Evolutionary conservation across 2,329 filamentous ascomycete species (phyloP).

Genomic region (Verticillium isaacii): DNA sequence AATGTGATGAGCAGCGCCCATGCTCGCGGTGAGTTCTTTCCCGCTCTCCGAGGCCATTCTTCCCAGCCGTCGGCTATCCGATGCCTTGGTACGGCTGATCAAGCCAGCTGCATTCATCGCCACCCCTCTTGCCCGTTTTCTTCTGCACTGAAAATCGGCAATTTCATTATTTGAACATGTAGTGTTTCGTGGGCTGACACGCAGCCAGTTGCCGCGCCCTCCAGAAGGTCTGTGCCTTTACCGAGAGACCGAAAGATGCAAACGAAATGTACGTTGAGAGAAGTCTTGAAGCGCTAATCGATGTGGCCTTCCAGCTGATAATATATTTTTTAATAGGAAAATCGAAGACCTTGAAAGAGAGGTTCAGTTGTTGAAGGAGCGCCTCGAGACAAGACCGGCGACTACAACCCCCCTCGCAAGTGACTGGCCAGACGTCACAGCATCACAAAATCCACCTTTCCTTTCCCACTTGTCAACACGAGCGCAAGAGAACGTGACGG

Average conservation of each 20-base stretch:
- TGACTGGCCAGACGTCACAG: neutral
- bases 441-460: neutral
- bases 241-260: constrained; percentile 16
- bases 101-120: too few relatives aligned
- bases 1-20: constrained; percentile 18
- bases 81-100: too few relatives aligned
- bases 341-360: constrained; percentile 9
- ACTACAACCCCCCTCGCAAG: neutral
- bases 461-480: neutral
- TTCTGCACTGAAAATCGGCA: too few relatives aligned
- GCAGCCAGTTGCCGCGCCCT: constrained; percentile 14
- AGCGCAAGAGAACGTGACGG: neutral
- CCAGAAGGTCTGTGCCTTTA: constrained; percentile 17
- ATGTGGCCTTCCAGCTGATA: neutral
- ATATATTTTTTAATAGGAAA: neutral
- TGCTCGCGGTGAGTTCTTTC: constrained; percentile 16
- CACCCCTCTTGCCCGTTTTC: neutral
- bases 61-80: too few relatives aligned
- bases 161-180: too few relatives aligned
- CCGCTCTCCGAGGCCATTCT: too few relatives aligned
- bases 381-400: neutral
- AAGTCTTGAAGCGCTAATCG: too few relatives aligned
- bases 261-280: constrained; percentile 11
- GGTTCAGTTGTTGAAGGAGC: constrained; percentile 8
- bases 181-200: neutral